These are phyloP conservation scores for Ascosphaera acerosa DNA, from an alignment of 2,329 filamentous ascomycete genomes.

Conservation along the genomic window DNA sequence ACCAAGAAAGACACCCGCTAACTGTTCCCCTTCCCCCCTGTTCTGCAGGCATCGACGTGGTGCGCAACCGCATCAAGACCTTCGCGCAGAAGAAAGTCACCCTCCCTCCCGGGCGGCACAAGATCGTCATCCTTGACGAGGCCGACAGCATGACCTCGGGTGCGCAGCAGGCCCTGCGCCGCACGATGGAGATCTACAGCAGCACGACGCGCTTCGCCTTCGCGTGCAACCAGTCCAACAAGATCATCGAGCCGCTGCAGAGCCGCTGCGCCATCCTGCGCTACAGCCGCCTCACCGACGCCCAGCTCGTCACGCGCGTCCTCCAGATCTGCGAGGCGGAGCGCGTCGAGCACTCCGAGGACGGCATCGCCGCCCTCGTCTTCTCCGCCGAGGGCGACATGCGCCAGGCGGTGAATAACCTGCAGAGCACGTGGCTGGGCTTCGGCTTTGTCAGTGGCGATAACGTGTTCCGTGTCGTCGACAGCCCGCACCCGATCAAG, in stretches of 20 bases:
- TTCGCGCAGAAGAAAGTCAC: constrained; percentile 99
- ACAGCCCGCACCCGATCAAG: constrained; percentile 91
- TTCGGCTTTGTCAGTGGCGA: constrained; percentile 95
- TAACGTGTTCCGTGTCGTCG: constrained; percentile 94
- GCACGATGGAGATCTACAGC: constrained; percentile 98
- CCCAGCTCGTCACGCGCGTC: constrained; percentile 71
- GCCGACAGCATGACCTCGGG: constrained; percentile 92
- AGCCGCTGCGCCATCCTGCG: constrained; percentile 88
- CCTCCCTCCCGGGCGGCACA: constrained; percentile 68
- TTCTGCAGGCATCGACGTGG: constrained; percentile 67
- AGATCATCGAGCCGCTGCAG: constrained; percentile 97
- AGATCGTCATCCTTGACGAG: constrained; percentile 92
- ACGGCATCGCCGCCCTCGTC: constrained; percentile 82
- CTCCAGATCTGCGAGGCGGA: constrained; percentile 86
- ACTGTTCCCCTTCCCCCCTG: neutral
- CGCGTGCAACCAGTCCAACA: constrained; percentile 95
- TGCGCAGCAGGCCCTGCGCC: constrained; percentile 76
- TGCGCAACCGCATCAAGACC: constrained; percentile 89
- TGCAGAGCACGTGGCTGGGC: constrained; percentile 77
- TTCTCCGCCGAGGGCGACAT: constrained; percentile 97
- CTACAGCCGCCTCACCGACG: constrained; percentile 77
- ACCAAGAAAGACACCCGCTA: neutral
- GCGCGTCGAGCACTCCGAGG: constrained; percentile 70
- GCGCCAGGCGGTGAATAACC: constrained; percentile 95
- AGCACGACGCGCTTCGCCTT: constrained; percentile 93